Evolutionary conservation across 257 asterid species (phyloP).

Genomic region (Ilex asprella): DNA sequence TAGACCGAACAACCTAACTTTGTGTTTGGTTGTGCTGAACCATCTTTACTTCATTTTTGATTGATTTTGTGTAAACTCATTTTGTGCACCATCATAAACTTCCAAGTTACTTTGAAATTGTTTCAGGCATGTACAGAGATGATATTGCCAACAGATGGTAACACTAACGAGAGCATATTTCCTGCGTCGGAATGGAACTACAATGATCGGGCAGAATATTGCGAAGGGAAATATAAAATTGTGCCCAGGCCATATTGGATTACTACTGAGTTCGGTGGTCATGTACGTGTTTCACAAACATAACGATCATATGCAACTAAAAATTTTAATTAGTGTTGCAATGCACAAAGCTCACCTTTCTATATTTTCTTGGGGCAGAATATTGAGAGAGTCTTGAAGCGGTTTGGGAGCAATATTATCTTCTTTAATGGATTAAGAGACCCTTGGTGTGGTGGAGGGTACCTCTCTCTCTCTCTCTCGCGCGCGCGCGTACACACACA

Average conservation of each 20-base stretch:
- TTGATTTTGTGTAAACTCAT: too few species aligned
- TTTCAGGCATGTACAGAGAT: constrained; percentile 85
- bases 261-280: constrained; percentile 71
- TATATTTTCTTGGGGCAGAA: constrained; percentile 26
- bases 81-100: too few species aligned
- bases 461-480: not conserved
- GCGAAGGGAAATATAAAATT: constrained; percentile 25
- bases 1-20: too few species aligned
- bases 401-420: constrained; percentile 77
- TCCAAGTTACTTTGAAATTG: not conserved
- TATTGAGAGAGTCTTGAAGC: constrained; percentile 46
- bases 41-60: too few species aligned
- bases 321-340: not conserved
- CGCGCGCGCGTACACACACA: too few species aligned
- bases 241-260: constrained; percentile 81
- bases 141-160: constrained; percentile 55
- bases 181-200: constrained; percentile 50
- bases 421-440: constrained; percentile 88
- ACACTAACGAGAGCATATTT: constrained; percentile 50
- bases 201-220: constrained; percentile 29
- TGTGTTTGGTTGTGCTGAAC: too few species aligned
- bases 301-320: not conserved
- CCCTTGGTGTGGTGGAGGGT: constrained; percentile 99
- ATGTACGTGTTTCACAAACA: constrained; percentile 19
- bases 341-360: not conserved